Conservation (phyloP, 768 basidiomycete species). For the Gelatoporia subvermispora region DNA sequence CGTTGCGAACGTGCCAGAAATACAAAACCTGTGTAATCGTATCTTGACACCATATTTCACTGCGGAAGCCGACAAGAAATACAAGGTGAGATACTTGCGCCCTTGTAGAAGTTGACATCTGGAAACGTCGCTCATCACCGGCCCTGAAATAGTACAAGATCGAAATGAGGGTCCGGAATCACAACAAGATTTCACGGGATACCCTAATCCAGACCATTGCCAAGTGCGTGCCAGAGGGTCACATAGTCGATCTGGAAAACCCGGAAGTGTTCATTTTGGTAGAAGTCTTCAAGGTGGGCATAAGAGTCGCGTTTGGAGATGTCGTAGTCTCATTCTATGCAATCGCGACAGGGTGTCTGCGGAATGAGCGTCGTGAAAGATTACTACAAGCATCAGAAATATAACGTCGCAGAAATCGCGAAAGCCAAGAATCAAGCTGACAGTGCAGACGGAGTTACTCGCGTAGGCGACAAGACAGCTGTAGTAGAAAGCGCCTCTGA, state of each 20-base stretch:
- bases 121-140: not conserved
- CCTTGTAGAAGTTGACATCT: not conserved
- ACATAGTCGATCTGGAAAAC: conserved; percentile 61
- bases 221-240: conserved; percentile 61
- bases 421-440: conserved; percentile 32
- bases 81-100: conserved; percentile 36
- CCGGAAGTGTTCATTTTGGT: conserved; percentile 74
- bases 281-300: conserved; percentile 74
- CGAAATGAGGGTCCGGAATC: conserved; percentile 71
- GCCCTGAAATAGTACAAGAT: conserved; percentile 65
- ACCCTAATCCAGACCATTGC: conserved; percentile 65
- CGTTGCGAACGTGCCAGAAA: conserved; percentile 64
- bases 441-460: too few relatives aligned
- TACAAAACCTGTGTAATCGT: conserved; percentile 53
- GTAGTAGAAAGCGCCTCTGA: too few relatives aligned
- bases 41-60: conserved; percentile 51
- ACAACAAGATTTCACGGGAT: conserved; percentile 59
- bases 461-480: too few relatives aligned
- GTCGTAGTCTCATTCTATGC: not conserved
- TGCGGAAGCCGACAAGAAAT: conserved; percentile 38
- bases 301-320: not conserved
- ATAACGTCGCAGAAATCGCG: conserved; percentile 75
- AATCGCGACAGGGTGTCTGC: conserved; percentile 53
- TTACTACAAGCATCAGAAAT: conserved; percentile 69
- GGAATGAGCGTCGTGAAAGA: conserved; percentile 70